These are phyloP conservation scores for Tylopilus intermedius DNA, from an alignment of 768 basidiomycete genomes.

Conservation along the genomic window DNA sequence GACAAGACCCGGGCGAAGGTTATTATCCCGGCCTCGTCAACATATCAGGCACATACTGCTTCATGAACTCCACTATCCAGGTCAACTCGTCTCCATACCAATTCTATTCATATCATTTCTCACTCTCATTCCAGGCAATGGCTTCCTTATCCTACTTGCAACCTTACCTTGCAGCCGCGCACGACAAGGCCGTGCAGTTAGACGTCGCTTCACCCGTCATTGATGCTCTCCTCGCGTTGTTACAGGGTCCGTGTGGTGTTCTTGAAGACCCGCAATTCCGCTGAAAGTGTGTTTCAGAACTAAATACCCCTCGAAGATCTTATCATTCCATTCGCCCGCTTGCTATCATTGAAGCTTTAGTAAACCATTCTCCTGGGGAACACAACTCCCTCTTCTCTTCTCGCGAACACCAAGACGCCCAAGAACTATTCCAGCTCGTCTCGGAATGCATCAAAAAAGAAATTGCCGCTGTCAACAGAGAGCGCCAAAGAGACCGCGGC, in stretches of 20 bases:
- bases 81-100: conserved; percentile 32
- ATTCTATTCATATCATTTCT: conserved; percentile 10
- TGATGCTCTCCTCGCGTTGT: conserved; percentile 69
- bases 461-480: conserved; percentile 63
- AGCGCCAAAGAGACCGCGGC: conserved; percentile 66
- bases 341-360: conserved; percentile 66
- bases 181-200: conserved; percentile 67
- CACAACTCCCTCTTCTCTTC: conserved; percentile 71
- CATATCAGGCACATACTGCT: conserved; percentile 93
- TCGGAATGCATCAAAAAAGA: conserved; percentile 89
- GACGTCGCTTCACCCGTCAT: conserved; percentile 86
- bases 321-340: conserved; percentile 66
- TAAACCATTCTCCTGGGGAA: conserved; percentile 47
- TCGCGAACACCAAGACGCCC: conserved; percentile 95
- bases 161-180: conserved; percentile 71
- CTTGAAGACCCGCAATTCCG: neutral
- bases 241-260: conserved; percentile 48
- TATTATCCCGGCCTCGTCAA: conserved; percentile 92
- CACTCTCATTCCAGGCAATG: conserved; percentile 57
- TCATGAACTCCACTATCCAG: conserved; percentile 96
- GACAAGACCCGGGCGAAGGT: conserved; percentile 30
- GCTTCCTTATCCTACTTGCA: conserved; percentile 82
- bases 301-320: conserved; percentile 57
- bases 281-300: conserved; percentile 37
- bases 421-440: conserved; percentile 93